phyloP scores from a whole-genome alignment of 2,329 filamentous ascomycete genomes.

The Esteya vermicola region DNA sequence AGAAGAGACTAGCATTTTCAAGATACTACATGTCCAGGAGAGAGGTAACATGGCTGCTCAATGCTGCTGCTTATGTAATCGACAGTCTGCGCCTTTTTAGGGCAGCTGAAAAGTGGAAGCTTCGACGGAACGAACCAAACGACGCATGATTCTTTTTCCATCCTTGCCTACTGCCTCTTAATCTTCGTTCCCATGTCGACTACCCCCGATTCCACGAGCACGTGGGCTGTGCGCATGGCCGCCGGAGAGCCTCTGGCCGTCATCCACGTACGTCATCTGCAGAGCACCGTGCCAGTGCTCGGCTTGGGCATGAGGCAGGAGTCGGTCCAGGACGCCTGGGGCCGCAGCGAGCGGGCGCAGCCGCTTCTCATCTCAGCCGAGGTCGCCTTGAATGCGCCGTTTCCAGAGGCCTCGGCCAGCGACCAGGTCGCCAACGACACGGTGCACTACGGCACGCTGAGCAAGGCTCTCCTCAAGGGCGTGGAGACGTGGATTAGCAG shows the following conservation, averaged over 20 bases:
- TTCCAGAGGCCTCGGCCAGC: slow-evolving; percentile 37
- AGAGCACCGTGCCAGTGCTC: slow-evolving; percentile 34
- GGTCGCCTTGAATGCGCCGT: slow-evolving; percentile 40
- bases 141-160: too few species aligned
- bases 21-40: not conserved
- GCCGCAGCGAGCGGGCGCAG: slow-evolving; percentile 41
- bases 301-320: not conserved
- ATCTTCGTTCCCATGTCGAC: too few species aligned
- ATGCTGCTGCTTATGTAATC: too few species aligned
- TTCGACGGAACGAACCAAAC: too few species aligned
- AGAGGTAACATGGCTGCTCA: too few species aligned
- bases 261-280: slow-evolving; percentile 49
- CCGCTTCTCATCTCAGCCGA: slow-evolving; percentile 47
- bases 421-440: slow-evolving; percentile 56
- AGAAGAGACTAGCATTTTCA: not conserved
- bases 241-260: slow-evolving; percentile 32
- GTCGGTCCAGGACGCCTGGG: slow-evolving; percentile 47
- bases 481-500: slow-evolving; percentile 14
- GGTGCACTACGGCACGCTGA: slow-evolving; percentile 59
- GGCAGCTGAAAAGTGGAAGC: too few species aligned
- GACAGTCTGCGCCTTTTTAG: too few species aligned
- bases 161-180: too few species aligned
- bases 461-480: slow-evolving; percentile 45
- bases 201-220: too few species aligned
- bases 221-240: slow-evolving; percentile 21